Evolutionary conservation across 192 early-diverging fungal genomes (phyloP).

Genomic region (Umbelopsis isabellina): DNA sequence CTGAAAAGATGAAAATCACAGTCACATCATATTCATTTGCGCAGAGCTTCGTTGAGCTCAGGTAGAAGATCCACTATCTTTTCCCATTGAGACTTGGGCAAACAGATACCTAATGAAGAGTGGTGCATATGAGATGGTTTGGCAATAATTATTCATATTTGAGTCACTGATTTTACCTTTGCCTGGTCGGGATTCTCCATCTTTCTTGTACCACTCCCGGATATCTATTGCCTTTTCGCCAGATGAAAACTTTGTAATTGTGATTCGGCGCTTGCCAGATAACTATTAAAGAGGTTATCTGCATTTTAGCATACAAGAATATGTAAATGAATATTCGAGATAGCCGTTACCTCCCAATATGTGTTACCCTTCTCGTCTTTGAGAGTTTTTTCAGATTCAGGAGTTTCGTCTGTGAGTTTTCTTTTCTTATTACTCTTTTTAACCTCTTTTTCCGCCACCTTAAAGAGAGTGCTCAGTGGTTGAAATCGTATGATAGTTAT

Average conservation of each 20-base stretch:
- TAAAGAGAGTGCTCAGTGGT: not conserved
- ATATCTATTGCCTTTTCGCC: conserved; percentile 29
- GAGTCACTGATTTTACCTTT: conserved; percentile 20
- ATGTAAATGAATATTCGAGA: not conserved
- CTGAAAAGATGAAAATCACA: conserved; percentile 5
- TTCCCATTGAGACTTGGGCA: conserved; percentile 30
- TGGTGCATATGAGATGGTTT: not conserved
- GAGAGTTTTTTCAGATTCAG: not conserved
- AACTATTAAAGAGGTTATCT: not conserved
- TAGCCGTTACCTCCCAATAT: not conserved
- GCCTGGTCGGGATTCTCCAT: conserved; percentile 26
- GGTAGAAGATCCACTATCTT: conserved; percentile 26
- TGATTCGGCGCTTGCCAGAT: conserved; percentile 28
- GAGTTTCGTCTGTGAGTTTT: conserved; percentile 11
- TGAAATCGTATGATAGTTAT: not conserved
- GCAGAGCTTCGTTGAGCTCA: conserved; percentile 24
- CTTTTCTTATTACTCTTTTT: not conserved
- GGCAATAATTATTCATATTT: not conserved
- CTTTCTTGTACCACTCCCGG: conserved; percentile 20
- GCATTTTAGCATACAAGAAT: not conserved
- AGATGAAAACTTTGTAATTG: conserved; percentile 24
- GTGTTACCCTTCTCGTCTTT: conserved; percentile 3
- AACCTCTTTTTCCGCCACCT: not conserved
- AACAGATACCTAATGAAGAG: conserved; percentile 21
- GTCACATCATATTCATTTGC: conserved; percentile 8